These are phyloP conservation scores for Pseudopithomyces maydicus DNA, from an alignment of 2,329 filamentous ascomycete species.

Conservation along the genomic window DNA sequence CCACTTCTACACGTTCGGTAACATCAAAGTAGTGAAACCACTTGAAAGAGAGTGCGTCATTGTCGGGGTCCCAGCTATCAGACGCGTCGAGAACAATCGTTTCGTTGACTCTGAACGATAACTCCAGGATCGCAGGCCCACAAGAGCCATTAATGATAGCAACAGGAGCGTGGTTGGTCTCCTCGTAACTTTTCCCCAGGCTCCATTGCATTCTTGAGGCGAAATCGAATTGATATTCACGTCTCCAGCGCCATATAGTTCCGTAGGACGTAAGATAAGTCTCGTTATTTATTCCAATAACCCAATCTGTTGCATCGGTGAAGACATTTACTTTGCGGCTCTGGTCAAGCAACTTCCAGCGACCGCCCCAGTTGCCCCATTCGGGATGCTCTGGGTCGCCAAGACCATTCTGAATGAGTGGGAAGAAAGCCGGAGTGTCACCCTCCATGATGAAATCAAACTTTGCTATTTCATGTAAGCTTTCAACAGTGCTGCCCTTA, in stretches of 20 bases:
- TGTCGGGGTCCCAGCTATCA: slow-evolving; percentile 22
- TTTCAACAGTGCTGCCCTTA: too few relatives aligned
- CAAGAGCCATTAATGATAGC: slow-evolving; percentile 18
- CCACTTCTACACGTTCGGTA: background rate
- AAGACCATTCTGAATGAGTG: slow-evolving; percentile 49
- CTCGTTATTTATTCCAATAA: slow-evolving; percentile 28
- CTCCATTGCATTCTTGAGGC: slow-evolving; percentile 53
- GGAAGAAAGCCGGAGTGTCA: slow-evolving; percentile 53
- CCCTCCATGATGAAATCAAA: slow-evolving; percentile 57
- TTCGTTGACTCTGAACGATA: slow-evolving; percentile 9
- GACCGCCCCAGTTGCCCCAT: slow-evolving; percentile 54
- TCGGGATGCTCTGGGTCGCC: slow-evolving; percentile 49
- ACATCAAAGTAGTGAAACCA: slow-evolving; percentile 24
- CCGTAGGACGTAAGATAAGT: slow-evolving; percentile 46
- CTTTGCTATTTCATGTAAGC: slow-evolving; percentile 26
- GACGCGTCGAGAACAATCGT: slow-evolving; percentile 17
- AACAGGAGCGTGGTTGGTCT: slow-evolving; percentile 21
- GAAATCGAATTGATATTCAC: slow-evolving; percentile 54
- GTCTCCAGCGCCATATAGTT: slow-evolving; percentile 55
- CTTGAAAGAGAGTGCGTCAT: slow-evolving; percentile 15
- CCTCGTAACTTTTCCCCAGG: slow-evolving; percentile 2
- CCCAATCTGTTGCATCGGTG: slow-evolving; percentile 30
- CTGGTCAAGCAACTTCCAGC: slow-evolving; percentile 31
- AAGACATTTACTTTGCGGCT: slow-evolving; percentile 14
- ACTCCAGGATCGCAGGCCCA: slow-evolving; percentile 6